These are phyloP conservation scores for Allium cepa DNA, from an alignment of 106 monocot genomes.

Conservation along the genomic window DNA sequence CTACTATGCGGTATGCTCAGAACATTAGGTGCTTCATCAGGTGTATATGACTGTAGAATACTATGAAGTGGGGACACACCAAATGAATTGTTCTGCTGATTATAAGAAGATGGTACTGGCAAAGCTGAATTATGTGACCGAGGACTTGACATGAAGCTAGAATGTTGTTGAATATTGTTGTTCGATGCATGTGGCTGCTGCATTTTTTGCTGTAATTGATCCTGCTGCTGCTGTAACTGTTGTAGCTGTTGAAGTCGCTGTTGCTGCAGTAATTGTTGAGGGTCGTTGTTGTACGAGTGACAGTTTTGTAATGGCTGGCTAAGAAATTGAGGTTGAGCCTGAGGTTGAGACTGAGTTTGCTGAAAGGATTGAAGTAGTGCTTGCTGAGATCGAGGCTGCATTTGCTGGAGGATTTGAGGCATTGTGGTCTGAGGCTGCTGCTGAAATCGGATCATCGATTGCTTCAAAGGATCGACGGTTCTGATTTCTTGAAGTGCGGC, in stretches of 20 bases:
- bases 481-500: slow-evolving; percentile 61
- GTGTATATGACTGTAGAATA: slow-evolving; percentile 48
- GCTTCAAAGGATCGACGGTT: slow-evolving; percentile 41
- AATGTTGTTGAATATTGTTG: slow-evolving; percentile 34
- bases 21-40: slow-evolving; percentile 54
- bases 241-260: slow-evolving; percentile 14
- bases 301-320: slow-evolving; percentile 17
- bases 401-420: slow-evolving; percentile 33
- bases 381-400: slow-evolving; percentile 37
- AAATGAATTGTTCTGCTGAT: slow-evolving; percentile 39
- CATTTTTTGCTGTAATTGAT: slow-evolving; percentile 14
- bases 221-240: slow-evolving; percentile 25
- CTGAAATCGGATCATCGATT: slow-evolving; percentile 33
- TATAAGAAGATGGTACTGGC: slow-evolving; percentile 27
- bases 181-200: slow-evolving; percentile 23
- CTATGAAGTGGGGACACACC: slow-evolving; percentile 39
- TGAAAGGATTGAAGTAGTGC: slow-evolving; percentile 29
- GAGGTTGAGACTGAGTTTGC: slow-evolving; percentile 23
- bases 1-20: slow-evolving; percentile 36
- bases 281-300: slow-evolving; percentile 15
- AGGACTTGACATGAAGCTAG: slow-evolving; percentile 26
- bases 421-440: slow-evolving; percentile 43
- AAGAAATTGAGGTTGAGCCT: slow-evolving; percentile 12
- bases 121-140: slow-evolving; percentile 26
- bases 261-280: slow-evolving; percentile 23